Conservation (phyloP, 2,329 filamentous ascomycete species). For the Ambrosiella cleistominuta region DNA sequence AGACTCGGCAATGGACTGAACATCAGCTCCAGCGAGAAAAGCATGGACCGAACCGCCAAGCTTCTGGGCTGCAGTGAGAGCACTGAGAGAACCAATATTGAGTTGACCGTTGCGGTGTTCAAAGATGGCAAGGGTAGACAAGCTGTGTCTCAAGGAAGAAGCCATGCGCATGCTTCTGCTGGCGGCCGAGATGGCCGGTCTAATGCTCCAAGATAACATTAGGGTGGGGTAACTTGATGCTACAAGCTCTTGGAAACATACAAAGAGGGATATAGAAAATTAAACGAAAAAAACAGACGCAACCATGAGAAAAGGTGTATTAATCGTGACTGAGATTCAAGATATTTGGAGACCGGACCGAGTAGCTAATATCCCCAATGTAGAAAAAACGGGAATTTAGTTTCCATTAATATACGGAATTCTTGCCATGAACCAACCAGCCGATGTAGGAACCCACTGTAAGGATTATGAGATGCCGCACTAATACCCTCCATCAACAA, state of each 20-base stretch:
- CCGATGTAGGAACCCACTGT: constrained; percentile 1
- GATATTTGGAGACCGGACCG: constrained; percentile 2
- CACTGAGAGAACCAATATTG: constrained; percentile 63
- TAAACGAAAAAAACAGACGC: too few relatives aligned
- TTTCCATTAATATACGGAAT: constrained; percentile 7
- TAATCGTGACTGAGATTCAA: neutral
- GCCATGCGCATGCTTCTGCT: constrained; percentile 5
- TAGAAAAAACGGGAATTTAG: constrained; percentile 4
- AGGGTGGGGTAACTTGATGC: neutral
- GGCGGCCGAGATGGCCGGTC: constrained; percentile 8
- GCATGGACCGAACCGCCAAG: constrained; percentile 72
- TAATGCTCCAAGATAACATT: constrained; percentile 11
- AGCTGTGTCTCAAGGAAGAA: constrained; percentile 16
- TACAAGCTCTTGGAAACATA: neutral
- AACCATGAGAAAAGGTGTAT: neutral
- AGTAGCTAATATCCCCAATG: constrained; percentile 3
- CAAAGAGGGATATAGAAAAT: too few relatives aligned
- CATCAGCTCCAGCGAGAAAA: constrained; percentile 68
- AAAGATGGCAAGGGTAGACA: constrained; percentile 78
- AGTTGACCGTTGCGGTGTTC: constrained; percentile 87
- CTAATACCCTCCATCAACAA: neutral
- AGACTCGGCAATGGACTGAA: constrained; percentile 60
- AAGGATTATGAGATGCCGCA: neutral
- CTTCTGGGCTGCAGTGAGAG: constrained; percentile 71
- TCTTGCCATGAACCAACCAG: constrained; percentile 7